These are phyloP conservation scores for Tulasnella sp. DNA, from an alignment of 768 basidiomycete genomes.

Conservation along the genomic window DNA sequence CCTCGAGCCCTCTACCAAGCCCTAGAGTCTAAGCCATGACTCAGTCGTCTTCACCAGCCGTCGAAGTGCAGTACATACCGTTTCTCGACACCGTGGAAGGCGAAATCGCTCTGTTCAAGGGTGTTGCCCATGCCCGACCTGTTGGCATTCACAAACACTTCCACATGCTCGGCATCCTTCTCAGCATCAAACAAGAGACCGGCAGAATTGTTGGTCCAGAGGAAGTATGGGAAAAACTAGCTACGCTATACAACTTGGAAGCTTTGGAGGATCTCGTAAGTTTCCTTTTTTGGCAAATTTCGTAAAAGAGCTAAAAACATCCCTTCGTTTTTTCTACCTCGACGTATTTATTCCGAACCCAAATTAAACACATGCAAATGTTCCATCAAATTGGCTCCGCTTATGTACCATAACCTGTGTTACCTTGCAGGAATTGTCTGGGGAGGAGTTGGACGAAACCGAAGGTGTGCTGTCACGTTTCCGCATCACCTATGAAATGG, in stretches of 20 bases:
- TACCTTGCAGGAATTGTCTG: slow-evolving; percentile 8
- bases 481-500: too few species aligned
- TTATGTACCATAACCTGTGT: too few species aligned
- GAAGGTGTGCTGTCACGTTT: too few species aligned
- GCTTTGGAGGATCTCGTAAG: slow-evolving; percentile 58
- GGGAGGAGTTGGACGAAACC: not conserved
- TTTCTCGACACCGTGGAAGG: slow-evolving; percentile 66
- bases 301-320: too few species aligned
- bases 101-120: slow-evolving; percentile 75
- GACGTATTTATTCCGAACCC: too few species aligned
- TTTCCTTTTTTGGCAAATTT: slow-evolving; percentile 22
- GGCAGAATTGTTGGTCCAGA: slow-evolving; percentile 45
- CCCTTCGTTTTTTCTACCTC: too few species aligned
- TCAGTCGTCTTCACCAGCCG: too few species aligned
- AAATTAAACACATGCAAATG: too few species aligned
- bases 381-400: too few species aligned
- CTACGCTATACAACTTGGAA: slow-evolving; percentile 60
- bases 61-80: too few species aligned
- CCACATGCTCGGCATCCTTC: slow-evolving; percentile 63
- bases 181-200: slow-evolving; percentile 58
- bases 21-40: too few species aligned
- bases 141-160: slow-evolving; percentile 76
- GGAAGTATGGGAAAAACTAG: slow-evolving; percentile 64
- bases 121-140: slow-evolving; percentile 67
- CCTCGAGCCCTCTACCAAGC: too few species aligned